phyloP scores from a whole-genome alignment of 1,284 basidiomycete genomes.

The Boletus calvinii region DNA sequence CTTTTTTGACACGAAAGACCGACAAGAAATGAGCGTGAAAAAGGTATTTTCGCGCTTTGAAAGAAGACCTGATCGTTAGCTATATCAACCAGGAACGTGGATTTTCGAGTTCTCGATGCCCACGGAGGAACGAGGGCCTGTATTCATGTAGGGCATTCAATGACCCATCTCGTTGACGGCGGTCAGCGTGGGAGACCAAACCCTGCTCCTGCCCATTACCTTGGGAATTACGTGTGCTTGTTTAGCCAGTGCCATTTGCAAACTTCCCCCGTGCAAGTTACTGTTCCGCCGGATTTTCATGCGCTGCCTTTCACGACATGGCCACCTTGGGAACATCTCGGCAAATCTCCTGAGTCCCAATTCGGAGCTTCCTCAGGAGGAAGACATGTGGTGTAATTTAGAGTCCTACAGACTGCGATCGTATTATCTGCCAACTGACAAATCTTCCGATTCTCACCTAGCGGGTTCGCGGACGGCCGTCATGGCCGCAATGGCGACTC shows the following conservation, averaged over 20 bases:
- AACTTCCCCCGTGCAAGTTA: conserved; percentile 4
- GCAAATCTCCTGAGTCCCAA: conserved; percentile 22
- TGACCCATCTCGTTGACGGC: conserved; percentile 1
- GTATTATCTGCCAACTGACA: conserved; percentile 1
- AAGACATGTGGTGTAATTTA: conserved; percentile 2
- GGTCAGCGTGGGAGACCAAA: conserved; percentile 17
- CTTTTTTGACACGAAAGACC: conserved; percentile 1
- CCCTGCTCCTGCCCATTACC: neutral
- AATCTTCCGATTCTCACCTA: conserved; percentile 22
- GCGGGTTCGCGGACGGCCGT: conserved; percentile 16
- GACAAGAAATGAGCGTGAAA: conserved; percentile 1
- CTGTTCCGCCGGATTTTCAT: conserved; percentile 32
- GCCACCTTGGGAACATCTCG: conserved; percentile 27
- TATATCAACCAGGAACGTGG: conserved; percentile 14
- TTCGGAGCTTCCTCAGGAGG: conserved; percentile 1
- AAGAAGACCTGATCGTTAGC: conserved; percentile 4
- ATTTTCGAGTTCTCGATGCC: conserved; percentile 7
- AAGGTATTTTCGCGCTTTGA: neutral
- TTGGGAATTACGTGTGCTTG: conserved; percentile 19
- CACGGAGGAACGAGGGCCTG: conserved; percentile 5
- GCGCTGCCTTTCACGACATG: conserved; percentile 13
- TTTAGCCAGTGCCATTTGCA: conserved; percentile 1
- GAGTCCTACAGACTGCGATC: conserved; percentile 3
- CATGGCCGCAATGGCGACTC: conserved; percentile 17
- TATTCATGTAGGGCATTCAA: conserved; percentile 11